Conservation (phyloP, 1,284 basidiomycete species). For the Heterobasidion annosum region DNA sequence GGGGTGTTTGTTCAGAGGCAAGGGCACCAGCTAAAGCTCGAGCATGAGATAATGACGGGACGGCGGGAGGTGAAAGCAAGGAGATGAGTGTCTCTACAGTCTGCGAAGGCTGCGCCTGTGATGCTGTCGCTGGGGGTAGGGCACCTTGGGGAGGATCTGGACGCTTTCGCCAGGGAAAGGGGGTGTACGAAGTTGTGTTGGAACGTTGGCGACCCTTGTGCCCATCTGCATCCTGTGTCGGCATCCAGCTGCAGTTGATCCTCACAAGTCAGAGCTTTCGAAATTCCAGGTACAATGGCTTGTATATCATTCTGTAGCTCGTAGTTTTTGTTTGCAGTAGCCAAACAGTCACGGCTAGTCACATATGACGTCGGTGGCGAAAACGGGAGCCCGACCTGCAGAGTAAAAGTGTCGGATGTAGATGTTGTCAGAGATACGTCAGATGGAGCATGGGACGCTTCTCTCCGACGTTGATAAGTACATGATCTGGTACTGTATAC, state of each 20-base stretch:
- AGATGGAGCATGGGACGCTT: too few relatives aligned
- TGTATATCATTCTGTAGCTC: background rate
- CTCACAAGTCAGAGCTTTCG: background rate
- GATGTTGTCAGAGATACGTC: too few relatives aligned
- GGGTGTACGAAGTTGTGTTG: conserved; percentile 32
- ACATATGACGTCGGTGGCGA: too few relatives aligned
- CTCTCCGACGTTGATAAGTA: too few relatives aligned
- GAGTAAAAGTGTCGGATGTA: too few relatives aligned
- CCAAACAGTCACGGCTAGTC: background rate
- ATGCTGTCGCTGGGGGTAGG: background rate
- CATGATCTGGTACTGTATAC: too few relatives aligned
- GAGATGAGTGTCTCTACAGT: conserved; percentile 22
- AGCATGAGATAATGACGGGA: conserved; percentile 23
- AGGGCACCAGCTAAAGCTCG: conserved; percentile 19
- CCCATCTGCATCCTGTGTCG: conserved; percentile 4
- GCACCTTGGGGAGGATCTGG: conserved; percentile 17
- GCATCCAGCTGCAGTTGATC: background rate
- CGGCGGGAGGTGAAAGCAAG: conserved; percentile 23
- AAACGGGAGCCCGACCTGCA: too few relatives aligned
- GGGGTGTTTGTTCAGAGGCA: background rate
- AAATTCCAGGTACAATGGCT: background rate
- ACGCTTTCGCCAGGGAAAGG: conserved; percentile 34
- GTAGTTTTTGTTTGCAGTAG: background rate
- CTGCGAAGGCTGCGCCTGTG: background rate
- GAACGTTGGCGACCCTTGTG: conserved; percentile 8